Conservation (phyloP, 2,329 filamentous ascomycete species). For the Fusarium sp. region DNA sequence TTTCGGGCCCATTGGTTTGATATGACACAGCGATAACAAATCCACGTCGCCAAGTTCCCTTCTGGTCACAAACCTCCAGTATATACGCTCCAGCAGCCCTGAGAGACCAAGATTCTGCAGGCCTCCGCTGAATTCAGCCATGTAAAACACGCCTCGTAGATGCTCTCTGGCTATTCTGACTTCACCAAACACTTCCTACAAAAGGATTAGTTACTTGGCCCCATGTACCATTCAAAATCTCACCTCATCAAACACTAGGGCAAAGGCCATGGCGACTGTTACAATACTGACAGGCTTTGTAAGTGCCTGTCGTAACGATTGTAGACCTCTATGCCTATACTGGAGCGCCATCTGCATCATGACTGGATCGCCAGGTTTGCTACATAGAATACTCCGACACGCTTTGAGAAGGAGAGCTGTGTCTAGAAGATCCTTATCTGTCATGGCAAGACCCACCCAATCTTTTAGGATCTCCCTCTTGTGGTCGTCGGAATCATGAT, state of each 20-base stretch:
- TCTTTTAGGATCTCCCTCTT: background rate
- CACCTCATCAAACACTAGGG: conserved; percentile 19
- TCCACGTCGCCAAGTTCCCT: background rate
- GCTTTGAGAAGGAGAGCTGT: conserved; percentile 9
- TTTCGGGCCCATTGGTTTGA: background rate
- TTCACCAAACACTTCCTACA: background rate
- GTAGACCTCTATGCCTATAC: conserved; percentile 16
- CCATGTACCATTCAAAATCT: background rate
- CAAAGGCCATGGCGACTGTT: conserved; percentile 6
- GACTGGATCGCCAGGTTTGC: background rate
- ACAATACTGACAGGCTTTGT: background rate
- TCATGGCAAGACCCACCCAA: conserved; percentile 22
- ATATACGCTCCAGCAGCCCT: background rate
- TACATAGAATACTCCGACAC: background rate
- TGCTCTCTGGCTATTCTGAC: background rate
- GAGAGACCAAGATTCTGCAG: background rate
- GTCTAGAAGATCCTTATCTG: conserved; percentile 9
- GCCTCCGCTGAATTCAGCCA: conserved; percentile 1
- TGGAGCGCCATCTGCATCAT: background rate
- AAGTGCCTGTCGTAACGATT: background rate
- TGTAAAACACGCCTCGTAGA: background rate
- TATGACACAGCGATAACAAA: background rate
- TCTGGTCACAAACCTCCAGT: background rate
- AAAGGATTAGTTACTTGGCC: background rate
- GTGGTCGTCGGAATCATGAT: background rate